A percentile compares a stretch with the other conserved stretches of the same genome.
These are phyloP conservation scores for Populus hybrid DNA, from an alignment of 441 rosid genomes.

Conservation along the genomic window DNA sequence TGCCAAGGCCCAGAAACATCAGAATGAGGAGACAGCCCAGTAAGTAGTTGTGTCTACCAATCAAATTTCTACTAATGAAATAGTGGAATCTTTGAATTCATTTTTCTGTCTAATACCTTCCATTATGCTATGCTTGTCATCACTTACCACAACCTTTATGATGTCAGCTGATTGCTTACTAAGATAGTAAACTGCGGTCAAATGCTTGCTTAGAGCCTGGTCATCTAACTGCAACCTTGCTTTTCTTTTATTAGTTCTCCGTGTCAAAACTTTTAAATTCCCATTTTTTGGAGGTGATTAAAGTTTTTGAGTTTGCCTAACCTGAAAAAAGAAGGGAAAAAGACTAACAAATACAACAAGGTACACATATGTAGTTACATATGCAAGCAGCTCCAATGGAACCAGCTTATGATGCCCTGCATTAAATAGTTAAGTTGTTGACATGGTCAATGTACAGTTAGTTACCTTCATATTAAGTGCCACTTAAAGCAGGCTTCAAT, in stretches of 20 bases:
- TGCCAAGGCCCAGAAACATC: constrained; percentile 48
- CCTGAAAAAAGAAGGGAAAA: background rate
- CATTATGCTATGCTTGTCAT: background rate
- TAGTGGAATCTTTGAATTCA: background rate
- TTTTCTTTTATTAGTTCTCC: background rate
- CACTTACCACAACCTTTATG: background rate
- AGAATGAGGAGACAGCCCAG: constrained; percentile 80
- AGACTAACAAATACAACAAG: background rate
- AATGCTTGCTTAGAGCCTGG: background rate
- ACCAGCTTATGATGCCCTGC: background rate
- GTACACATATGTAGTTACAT: background rate
- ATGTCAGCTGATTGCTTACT: background rate
- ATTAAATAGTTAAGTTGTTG: background rate
- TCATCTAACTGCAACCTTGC: background rate
- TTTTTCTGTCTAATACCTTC: background rate
- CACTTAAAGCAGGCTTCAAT: background rate
- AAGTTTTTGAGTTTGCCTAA: background rate
- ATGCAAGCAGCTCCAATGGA: background rate
- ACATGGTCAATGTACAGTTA: too few species aligned
- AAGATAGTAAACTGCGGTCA: background rate
- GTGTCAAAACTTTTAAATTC: too few species aligned
- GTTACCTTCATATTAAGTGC: background rate
- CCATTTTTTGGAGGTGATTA: background rate
- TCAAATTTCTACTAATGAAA: background rate
- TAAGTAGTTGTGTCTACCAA: constrained; percentile 33